A percentile compares a stretch with the other conserved stretches of the same genome.
phyloP scores from a whole-genome alignment of 2,329 filamentous ascomycete species.

The Beauveria brongniartii region DNA sequence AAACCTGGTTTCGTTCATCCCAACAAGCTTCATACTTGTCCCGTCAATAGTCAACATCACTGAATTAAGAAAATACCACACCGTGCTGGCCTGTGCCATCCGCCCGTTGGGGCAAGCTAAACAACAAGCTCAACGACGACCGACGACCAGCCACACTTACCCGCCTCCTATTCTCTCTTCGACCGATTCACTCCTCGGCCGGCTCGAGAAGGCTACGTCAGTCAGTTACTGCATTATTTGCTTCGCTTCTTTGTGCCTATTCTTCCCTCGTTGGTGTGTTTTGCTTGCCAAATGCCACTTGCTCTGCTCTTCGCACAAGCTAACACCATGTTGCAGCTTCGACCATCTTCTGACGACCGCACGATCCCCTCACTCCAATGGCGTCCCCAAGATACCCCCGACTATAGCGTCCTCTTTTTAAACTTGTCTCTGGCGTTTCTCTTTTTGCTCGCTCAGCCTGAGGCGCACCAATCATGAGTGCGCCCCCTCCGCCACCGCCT shows the following conservation, averaged over 20 bases:
- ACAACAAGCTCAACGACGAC: neutral
- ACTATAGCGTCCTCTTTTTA: slow-evolving; percentile 14
- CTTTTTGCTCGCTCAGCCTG: neutral
- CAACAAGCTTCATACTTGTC: neutral
- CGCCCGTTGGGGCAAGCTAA: slow-evolving; percentile 10
- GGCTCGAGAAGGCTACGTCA: neutral
- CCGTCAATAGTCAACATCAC: neutral
- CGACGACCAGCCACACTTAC: neutral
- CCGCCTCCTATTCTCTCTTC: neutral
- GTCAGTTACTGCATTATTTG: neutral
- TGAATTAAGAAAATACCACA: neutral
- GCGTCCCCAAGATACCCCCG: slow-evolving; percentile 20
- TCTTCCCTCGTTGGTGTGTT: neutral
- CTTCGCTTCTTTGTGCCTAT: neutral
- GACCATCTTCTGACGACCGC: slow-evolving; percentile 13
- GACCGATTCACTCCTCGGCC: neutral
- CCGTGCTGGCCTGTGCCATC: neutral
- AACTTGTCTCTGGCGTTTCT: slow-evolving; percentile 4
- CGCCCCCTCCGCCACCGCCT: slow-evolving; percentile 73
- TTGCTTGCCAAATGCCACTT: neutral
- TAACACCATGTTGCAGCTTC: slow-evolving; percentile 3
- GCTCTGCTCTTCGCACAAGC: neutral
- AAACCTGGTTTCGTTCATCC: neutral
- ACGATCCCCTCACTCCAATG: slow-evolving; percentile 21
- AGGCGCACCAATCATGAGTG: slow-evolving; percentile 32